Conservation (phyloP, 2,329 filamentous ascomycete genomes). For the Pestalotiopsis sp. region DNA sequence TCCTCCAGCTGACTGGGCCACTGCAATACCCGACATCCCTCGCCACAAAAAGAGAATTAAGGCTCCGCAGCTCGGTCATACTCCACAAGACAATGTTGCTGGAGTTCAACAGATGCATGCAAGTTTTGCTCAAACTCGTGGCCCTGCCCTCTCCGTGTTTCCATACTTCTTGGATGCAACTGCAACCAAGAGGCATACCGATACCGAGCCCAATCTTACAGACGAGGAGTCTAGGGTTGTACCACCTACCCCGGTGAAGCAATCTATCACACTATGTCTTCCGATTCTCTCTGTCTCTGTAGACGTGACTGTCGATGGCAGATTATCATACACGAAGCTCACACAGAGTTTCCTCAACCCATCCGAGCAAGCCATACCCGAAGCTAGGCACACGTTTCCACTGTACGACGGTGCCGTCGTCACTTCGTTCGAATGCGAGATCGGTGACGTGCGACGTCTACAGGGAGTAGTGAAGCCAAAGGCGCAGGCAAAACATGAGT, state of each 20-base stretch:
- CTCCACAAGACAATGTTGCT: no score
- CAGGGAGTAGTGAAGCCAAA: not conserved
- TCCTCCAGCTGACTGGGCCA: not conserved
- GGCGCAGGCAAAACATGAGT: not conserved
- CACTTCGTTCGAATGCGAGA: not conserved
- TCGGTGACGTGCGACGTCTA: not conserved
- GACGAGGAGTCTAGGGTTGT: not conserved
- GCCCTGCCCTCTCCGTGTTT: no score
- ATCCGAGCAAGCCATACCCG: not conserved
- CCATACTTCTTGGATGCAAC: no score
- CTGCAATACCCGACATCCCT: not conserved
- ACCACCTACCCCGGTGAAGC: not conserved
- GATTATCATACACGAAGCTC: not conserved
- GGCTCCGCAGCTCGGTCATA: not conserved
- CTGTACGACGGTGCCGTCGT: not conserved
- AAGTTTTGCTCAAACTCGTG: no score
- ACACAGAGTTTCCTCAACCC: not conserved
- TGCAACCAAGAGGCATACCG: no score
- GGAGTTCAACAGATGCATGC: no score
- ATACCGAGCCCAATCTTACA: not conserved
- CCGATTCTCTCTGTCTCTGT: not conserved
- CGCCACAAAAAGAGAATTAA: not conserved
- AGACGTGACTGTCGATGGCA: not conserved
- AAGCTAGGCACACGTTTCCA: not conserved
- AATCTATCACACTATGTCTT: not conserved